Evolutionary conservation across 2,329 filamentous ascomycete species (phyloP), one percentile per base, ranked within the genome.

Genomic region (Myriosclerotinia duriaeana): DNA sequence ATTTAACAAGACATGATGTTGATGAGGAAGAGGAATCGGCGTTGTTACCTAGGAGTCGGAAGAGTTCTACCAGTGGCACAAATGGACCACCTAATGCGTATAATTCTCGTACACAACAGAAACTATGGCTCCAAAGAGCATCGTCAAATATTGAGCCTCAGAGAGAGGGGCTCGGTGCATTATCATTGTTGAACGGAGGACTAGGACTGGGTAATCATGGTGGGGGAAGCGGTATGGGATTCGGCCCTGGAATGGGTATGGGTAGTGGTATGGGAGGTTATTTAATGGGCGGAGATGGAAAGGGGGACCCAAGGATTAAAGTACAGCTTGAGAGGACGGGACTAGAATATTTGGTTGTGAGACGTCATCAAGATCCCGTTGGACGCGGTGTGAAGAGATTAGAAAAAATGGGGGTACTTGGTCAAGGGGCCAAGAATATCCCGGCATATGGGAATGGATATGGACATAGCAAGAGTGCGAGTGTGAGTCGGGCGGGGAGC

Each of bases 301-400:
- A 63, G 11, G 79, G 83, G 75, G 88, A 91, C 72, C 87, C 87
- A 1, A 83, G 88, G 5, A 82, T 90, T 38, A 81, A 83, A 72
- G 84, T 86, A 74, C 82, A 89, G 59, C 83, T 91, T 64, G 89
- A 91, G 75, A 83, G 87, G 56, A 89, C 89, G 1, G 87, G 87
- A 20, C 85, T 89, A 77, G 89, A 92, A 74, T 92, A 91, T 75
- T 82, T 88, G n/a, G 89, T 91, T 11, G 87, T 92, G 44, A 84
- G 89, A 64, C 82, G 89, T 54, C 89, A 89, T 74, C 87, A 90
- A 73, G 90, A 91, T 71, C 88, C 89, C 0, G 82, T 92, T 22
- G 85, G 84, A 5, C 83, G 88, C 55, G 88, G 87, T 0, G 78
- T 92, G 22, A 76, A 77, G 36, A 80, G 86, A 36, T 75, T 89